Base-by-base conservation (phyloP, 768 basidiomycete species). In the Lactarius pseudohatsudake region DNA sequence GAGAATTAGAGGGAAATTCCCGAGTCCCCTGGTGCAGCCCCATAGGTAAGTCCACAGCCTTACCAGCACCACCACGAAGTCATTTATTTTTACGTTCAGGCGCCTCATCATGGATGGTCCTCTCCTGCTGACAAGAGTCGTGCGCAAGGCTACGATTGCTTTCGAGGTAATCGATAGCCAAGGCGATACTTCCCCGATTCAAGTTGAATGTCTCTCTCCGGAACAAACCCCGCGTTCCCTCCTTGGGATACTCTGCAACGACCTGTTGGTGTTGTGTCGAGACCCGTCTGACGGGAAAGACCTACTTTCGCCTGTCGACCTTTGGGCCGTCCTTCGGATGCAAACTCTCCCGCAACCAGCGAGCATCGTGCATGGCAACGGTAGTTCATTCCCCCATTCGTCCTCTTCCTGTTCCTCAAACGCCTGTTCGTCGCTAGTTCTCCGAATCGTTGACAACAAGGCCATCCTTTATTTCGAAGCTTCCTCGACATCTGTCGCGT, bases 241-340 rank as follows among this genome's bases (percentile, higher is more conserved):
- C 32, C 80, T 91, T 64, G 93, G 91, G 30, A 87, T 97, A 64
- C 77, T 97, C 36, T 96, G 94, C 79, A 96, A 94, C 74, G 97
- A 99, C 76, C 81, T 98, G 62, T 79, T 99, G 72, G 94, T 98
- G 18, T 80, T 98, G 57, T 94, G 92, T 76, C 87, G 92, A 67
- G 93, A 96, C 76, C 88, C 92, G 11, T 86, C 90, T 13, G 87
- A 88, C 47, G 92, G 91, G 55, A 84, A 84, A 70, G 95, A 96
- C 69, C 87, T 85, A 28, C 79, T 81, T 56, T 87, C 86, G 4
- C 77, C 74, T 28, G 94, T 98, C 36, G 96, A 98, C 74, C 81
- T 98, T n/a, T 98, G 94, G 90, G 95, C 95, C 40, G 96, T 98
- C 38, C 79, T 98, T 67, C 84, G 96, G 53, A 94, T 99, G 94